These are phyloP conservation scores for Chaetomium cochliodes DNA, from an alignment of 495 filamentous ascomycete species.

Conservation along the genomic window DNA sequence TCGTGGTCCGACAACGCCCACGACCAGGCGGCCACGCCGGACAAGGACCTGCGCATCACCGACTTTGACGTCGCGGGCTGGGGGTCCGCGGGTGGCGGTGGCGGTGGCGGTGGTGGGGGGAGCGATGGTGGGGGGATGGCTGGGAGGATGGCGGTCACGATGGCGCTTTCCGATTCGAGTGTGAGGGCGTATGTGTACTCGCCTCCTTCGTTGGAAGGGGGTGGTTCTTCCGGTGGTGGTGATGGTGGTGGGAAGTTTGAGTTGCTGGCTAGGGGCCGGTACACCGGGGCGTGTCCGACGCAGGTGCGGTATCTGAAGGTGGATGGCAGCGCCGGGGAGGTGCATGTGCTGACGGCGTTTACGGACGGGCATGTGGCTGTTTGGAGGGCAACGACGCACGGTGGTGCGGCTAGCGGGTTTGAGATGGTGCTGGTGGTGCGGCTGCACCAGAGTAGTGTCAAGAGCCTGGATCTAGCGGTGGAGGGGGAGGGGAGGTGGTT, in stretches of 20 bases:
- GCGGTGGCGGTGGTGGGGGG: slow-evolving; percentile 22
- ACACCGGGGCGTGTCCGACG: slow-evolving; percentile 78
- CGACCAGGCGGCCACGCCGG: slow-evolving; percentile 29
- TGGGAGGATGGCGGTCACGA: slow-evolving; percentile 53
- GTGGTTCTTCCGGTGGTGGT: not conserved
- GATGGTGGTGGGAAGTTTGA: slow-evolving; percentile 42
- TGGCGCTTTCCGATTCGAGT: slow-evolving; percentile 78
- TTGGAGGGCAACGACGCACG: slow-evolving; percentile 27
- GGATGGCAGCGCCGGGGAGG: slow-evolving; percentile 22
- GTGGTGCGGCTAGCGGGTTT: slow-evolving; percentile 2
- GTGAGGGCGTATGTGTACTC: slow-evolving; percentile 65
- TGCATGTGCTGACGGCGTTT: slow-evolving; percentile 54
- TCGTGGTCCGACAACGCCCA: slow-evolving; percentile 54
- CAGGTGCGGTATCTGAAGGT: slow-evolving; percentile 57
- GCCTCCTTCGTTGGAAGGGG: not conserved
- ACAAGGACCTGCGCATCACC: slow-evolving; percentile 74
- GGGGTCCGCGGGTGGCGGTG: too few relatives aligned
- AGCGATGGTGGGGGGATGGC: slow-evolving; percentile 21
- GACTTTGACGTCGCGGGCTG: slow-evolving; percentile 57
- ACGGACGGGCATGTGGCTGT: slow-evolving; percentile 49
- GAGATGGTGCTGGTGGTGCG: slow-evolving; percentile 33
- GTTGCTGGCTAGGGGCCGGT: slow-evolving; percentile 57
- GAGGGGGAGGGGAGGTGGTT: slow-evolving; percentile 38
- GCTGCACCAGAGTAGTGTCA: slow-evolving; percentile 76
- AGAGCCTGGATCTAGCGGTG: slow-evolving; percentile 48